phyloP scores from a whole-genome alignment of 805 yeast genomes.

The Hanseniaspora jakobsenii region DNA sequence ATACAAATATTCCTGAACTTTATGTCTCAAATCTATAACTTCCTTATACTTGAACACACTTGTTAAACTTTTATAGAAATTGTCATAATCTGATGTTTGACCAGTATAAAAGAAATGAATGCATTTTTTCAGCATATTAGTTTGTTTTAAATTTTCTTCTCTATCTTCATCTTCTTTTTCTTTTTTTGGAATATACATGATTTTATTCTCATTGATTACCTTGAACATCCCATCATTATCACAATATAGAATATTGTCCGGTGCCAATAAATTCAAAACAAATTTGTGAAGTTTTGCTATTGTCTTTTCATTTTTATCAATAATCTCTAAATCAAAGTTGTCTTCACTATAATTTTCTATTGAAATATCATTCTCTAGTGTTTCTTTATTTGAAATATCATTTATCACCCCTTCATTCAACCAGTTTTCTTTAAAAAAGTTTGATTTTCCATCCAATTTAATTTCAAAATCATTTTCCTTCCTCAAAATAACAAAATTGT shows the following conservation, averaged over 20 bases:
- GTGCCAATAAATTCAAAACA: conserved; percentile 16
- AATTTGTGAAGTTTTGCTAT: conserved; percentile 22
- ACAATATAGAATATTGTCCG: conserved; percentile 18
- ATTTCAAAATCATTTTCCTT: conserved; percentile 1
- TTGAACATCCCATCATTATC: no score
- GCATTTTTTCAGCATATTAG: conserved; percentile 12
- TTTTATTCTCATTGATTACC: no score
- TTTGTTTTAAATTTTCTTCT: neutral
- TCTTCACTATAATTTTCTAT: conserved; percentile 11
- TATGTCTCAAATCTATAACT: conserved; percentile 7
- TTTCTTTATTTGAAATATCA: no score
- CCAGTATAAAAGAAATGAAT: conserved; percentile 5
- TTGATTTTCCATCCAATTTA: neutral
- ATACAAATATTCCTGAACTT: neutral
- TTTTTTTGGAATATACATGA: no score
- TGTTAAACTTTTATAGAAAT: conserved; percentile 17
- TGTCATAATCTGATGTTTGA: neutral
- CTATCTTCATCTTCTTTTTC: no score
- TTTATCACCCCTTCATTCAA: neutral
- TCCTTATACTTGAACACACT: conserved; percentile 24
- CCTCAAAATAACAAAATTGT: conserved; percentile 16
- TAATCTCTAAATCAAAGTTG: conserved; percentile 19
- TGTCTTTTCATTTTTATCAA: conserved; percentile 13
- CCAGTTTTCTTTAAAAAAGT: neutral
- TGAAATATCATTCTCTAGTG: no score